Evolutionary conservation across 2,329 filamentous ascomycete genomes (phyloP), one percentile per base, ranked within the genome.

Genomic region (Diplodia seriata): DNA sequence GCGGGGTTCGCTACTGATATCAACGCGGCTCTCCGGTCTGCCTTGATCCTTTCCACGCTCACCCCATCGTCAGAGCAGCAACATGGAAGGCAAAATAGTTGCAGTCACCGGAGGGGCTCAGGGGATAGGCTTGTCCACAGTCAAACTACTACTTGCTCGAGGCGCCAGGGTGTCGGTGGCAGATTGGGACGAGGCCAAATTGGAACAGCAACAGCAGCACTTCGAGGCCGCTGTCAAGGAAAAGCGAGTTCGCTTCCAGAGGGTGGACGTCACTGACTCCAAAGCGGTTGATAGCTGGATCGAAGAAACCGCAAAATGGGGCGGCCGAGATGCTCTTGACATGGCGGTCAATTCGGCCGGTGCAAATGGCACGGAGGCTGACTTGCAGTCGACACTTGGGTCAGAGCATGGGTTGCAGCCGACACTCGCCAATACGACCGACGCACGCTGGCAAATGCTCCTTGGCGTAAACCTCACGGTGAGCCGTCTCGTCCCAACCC

Each of bases 291-390:
- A 77, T n/a, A 65, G 59, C 1, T 82, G 79, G 79, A 78, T 79
- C 43, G 57, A 70, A 0, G 68, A 74, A 11, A 78, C 79, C 0
- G 73, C 78, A 0, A 55, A 69, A 12, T 71, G 68, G n/a, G 79
- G 77, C 29, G 77, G 77, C 5, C 73, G 69, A 15, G 33, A 11
- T 11, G 33, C 11, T 11, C 73, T 81, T 7, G 77, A 81, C 62
- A 79, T 77, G 3, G 79, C 78, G 0, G 80, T 76, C 12, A 81
- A 81, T 68, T 68, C 81, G 5, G 79, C 80, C 4, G 84, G 85
- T 53, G 75, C 78, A 69, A 77, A 76, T 57, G 14, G 26, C 26
- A 43, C 57, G 11, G 50, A 68, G 6, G 50, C 57, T 67, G 70
- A 81, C 1, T 8, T 12, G 4, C 79, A 79, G 11, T 84, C 85